These are phyloP conservation scores for Pleurotus giganteus DNA, from an alignment of 768 basidiomycete genomes.

Conservation along the genomic window DNA sequence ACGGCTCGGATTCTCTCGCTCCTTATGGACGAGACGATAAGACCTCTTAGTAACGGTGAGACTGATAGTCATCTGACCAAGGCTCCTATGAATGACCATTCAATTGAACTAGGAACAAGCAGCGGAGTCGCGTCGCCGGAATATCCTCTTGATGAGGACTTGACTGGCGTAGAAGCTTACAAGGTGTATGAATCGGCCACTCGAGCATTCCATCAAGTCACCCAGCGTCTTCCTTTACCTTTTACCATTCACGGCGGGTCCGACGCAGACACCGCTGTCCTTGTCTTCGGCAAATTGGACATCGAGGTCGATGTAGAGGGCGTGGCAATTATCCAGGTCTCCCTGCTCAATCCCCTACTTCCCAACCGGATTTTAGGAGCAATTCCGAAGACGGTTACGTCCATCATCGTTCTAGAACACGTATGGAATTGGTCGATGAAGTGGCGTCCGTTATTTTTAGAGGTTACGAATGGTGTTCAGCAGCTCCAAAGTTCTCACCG, in stretches of 20 bases:
- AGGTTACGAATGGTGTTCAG: slow-evolving; percentile 72
- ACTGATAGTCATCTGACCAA: slow-evolving; percentile 30
- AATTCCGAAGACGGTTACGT: slow-evolving; percentile 61
- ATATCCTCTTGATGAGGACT: slow-evolving; percentile 19
- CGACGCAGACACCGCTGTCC: slow-evolving; percentile 64
- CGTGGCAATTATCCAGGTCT: slow-evolving; percentile 61
- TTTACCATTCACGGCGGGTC: slow-evolving; percentile 48
- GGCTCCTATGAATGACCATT: slow-evolving; percentile 26
- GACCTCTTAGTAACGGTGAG: slow-evolving; percentile 32
- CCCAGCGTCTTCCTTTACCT: slow-evolving; percentile 61
- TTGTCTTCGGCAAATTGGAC: slow-evolving; percentile 60
- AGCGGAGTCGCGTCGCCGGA: slow-evolving; percentile 1
- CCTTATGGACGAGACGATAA: slow-evolving; percentile 45
- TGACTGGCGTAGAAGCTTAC: slow-evolving; percentile 32
- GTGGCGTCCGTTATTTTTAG: slow-evolving; percentile 87
- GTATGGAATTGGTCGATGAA: slow-evolving; percentile 69
- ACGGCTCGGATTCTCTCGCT: slow-evolving; percentile 62
- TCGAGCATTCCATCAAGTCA: slow-evolving; percentile 58
- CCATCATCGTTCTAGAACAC: slow-evolving; percentile 83
- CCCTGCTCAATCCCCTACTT: slow-evolving; percentile 72
- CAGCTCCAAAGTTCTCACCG: slow-evolving; percentile 46
- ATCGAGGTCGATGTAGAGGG: slow-evolving; percentile 47
- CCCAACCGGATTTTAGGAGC: slow-evolving; percentile 50
- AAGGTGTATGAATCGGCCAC: slow-evolving; percentile 68
- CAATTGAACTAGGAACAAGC: slow-evolving; percentile 20